Conservation (phyloP, 306 rosid genomes). For the Sicyos edulis region DNA sequence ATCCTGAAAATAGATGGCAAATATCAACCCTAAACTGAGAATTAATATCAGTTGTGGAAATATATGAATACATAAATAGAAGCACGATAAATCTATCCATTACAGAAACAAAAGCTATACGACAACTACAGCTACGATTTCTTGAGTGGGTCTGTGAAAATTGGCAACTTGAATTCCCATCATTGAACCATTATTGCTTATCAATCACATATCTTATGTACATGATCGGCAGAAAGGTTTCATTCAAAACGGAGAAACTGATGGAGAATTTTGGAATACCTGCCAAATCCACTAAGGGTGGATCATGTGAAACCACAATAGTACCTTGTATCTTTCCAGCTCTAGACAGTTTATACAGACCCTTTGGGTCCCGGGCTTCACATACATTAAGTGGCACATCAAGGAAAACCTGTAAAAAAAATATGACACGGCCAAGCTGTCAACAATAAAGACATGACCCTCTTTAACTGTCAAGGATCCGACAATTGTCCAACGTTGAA, state of each 20-base stretch:
- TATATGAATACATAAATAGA: constrained; percentile 13
- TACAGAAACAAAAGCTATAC: not conserved
- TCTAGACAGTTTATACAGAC: constrained; percentile 90
- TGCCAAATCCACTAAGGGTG: not conserved
- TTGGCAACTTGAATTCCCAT: not conserved
- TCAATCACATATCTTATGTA: not conserved
- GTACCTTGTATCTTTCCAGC: constrained; percentile 88
- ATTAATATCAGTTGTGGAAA: not conserved
- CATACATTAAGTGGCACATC: constrained; percentile 81
- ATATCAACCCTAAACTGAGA: not conserved
- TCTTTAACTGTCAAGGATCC: not conserved
- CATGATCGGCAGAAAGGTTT: not conserved
- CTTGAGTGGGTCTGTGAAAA: not conserved
- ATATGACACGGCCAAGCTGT: constrained; percentile 19
- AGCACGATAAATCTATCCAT: not conserved
- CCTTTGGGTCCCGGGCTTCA: constrained; percentile 91
- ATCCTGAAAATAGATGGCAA: constrained; percentile 52
- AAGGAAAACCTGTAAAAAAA: constrained; percentile 61
- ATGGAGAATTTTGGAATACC: not conserved
- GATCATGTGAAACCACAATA: not conserved
- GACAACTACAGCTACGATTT: not conserved
- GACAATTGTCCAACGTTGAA: too few species aligned
- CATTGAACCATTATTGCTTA: constrained; percentile 4
- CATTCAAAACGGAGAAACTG: not conserved
- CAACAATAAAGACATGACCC: not conserved